Base-by-base conservation (phyloP, 192 early-diverging fungal genomes). In the Mortierella alpina region DNA sequence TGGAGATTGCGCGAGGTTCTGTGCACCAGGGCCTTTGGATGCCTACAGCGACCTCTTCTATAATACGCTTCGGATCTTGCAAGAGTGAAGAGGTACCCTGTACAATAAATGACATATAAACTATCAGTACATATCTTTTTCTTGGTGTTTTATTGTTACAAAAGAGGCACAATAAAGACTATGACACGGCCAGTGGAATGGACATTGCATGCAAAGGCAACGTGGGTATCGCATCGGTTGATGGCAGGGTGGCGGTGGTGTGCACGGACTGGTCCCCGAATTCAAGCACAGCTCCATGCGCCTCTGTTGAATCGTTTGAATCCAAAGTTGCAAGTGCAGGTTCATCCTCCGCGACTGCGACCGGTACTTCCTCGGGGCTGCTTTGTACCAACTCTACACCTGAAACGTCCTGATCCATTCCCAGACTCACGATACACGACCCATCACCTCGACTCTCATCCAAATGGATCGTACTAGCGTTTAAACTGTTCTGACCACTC, bases 11-110 rank as follows among this genome's bases (percentile, higher is more conserved):
- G 55, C 84, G 9, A 61, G 88, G 55, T 89, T 85, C 63, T 89
- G 86, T 79, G 86, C 87, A 18, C 88, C 88, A 4, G 88, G 88
- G 20, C 88, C 88, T 2, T 40, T 85, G 20, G 88, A 89, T 78
- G 74, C 76, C 7, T 86, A 84, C 72, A 54, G 66, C 6, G 72
- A 84, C 50, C 65, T 84, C 41, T 40, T 84, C 15, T 84, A 62
- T n/a, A 76, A 76, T 40, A 61, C 61, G 0, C 44, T 76, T 10
- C 60, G 66, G 46, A 63, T 76, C 15, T 18, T 76, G 4, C n/a
- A 20, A 41, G n/a, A 17, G 20, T 61, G 44, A 9, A 9, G 17
- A 1, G 49, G 48, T 47, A n/a, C 45, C 42, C 11, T 63, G 8
- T n/a, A n/a, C n/a, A n/a, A n/a, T n/a, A n/a, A n/a, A n/a, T n/a